Conservation (phyloP, 192 early-diverging fungal genomes). For the Backusella liffmaniae region DNA sequence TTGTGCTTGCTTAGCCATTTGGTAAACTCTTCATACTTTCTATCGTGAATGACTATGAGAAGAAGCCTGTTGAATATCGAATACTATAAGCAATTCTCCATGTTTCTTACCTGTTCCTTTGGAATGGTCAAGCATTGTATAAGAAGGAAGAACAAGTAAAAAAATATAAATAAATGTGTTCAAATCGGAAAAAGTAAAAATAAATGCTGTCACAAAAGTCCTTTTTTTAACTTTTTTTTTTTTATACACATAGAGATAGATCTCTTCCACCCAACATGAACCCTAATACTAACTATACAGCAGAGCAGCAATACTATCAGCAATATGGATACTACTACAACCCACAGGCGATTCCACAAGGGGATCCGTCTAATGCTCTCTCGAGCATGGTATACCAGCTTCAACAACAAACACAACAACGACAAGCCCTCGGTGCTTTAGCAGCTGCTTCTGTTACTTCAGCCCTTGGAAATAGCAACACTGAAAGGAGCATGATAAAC, state of each 20-base stretch:
- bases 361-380: background rate
- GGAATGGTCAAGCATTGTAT: background rate
- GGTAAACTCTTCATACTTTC: conserved; percentile 45
- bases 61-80: background rate
- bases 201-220: too few relatives aligned
- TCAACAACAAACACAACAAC: conserved; percentile 20
- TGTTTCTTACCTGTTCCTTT: conserved; percentile 3
- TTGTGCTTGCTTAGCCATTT: conserved; percentile 46
- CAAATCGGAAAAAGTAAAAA: background rate
- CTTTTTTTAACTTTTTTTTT: background rate
- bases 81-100: too few relatives aligned
- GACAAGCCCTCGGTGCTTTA: conserved; percentile 11
- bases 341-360: background rate
- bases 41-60: conserved; percentile 42
- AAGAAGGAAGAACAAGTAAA: background rate
- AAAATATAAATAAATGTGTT: background rate
- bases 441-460: conserved; percentile 24
- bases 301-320: background rate
- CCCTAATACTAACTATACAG: background rate
- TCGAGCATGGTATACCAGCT: conserved; percentile 7
- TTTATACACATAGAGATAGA: background rate
- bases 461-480: background rate
- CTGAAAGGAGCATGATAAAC: conserved; percentile 5
- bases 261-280: background rate
- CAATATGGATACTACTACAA: background rate